phyloP scores from a whole-genome alignment of 345 rosid genomes.

The Schrenkiella parvula region DNA sequence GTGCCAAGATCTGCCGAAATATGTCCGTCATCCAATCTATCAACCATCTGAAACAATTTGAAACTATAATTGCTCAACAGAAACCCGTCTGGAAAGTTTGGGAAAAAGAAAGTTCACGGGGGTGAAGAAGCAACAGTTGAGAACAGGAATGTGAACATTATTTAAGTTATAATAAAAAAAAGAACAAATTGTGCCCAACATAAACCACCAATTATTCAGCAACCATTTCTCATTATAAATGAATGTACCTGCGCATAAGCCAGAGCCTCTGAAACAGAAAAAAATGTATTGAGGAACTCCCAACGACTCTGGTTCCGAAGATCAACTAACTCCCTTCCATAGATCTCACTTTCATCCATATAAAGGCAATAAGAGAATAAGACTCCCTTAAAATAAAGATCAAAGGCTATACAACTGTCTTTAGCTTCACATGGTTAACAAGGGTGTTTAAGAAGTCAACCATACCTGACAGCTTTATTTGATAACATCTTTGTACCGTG shows the following conservation, averaged over 20 bases:
- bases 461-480: slow-evolving; percentile 79
- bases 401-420: background rate
- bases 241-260: slow-evolving; percentile 80
- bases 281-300: slow-evolving; percentile 90
- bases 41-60: slow-evolving; percentile 68
- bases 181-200: background rate
- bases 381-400: slow-evolving; percentile 10
- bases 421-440: slow-evolving; percentile 2
- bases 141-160: background rate
- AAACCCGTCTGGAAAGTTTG: background rate
- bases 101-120: background rate
- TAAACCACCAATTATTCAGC: background rate
- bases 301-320: slow-evolving; percentile 85
- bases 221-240: background rate
- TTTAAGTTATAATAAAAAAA: background rate
- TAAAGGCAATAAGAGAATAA: slow-evolving; percentile 40
- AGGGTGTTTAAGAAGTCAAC: background rate
- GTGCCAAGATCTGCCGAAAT: slow-evolving; percentile 68
- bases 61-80: background rate
- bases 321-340: slow-evolving; percentile 93
- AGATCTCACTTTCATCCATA: slow-evolving; percentile 74
- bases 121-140: slow-evolving; percentile 1
- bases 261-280: slow-evolving; percentile 96
- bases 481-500: slow-evolving; percentile 91
- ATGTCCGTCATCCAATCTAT: slow-evolving; percentile 83